Percentiles rank a stretch among this genome's conserved stretches.
These are phyloP conservation scores for Colletotrichum simmondsii DNA, from an alignment of 2,329 filamentous ascomycete species.

Conservation along the genomic window DNA sequence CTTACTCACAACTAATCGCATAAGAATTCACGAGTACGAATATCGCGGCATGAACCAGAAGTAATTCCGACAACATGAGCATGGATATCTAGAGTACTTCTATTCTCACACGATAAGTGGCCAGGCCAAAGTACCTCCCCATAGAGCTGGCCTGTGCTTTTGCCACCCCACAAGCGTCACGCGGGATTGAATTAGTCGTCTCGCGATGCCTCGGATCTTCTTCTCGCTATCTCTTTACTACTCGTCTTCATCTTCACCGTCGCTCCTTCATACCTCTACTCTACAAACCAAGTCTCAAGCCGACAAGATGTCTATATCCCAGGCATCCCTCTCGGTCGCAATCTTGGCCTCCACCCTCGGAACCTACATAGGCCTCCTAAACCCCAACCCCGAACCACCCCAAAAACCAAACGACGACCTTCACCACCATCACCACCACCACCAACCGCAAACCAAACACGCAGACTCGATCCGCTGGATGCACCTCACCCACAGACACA, in stretches of 20 bases:
- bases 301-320: not conserved
- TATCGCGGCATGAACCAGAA: not conserved
- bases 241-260: not conserved
- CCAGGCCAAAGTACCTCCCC: not conserved
- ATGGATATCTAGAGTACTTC: not conserved
- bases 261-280: too few species aligned
- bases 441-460: not conserved
- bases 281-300: not conserved
- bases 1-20: not conserved
- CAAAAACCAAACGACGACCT: constrained; percentile 36
- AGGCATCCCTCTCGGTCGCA: not conserved
- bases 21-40: not conserved
- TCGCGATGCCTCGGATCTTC: not conserved
- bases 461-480: constrained; percentile 37
- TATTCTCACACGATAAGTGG: fast-evolving
- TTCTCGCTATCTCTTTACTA: too few species aligned
- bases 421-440: not conserved
- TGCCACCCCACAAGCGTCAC: not conserved
- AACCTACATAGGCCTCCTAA: constrained; percentile 44
- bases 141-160: not conserved
- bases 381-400: constrained; percentile 42
- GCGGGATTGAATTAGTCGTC: not conserved
- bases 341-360: constrained; percentile 42
- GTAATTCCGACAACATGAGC: not conserved
- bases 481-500: constrained; percentile 40